Conservation (phyloP, 305 asterid genomes). For the Fraxinus platypoda region DNA sequence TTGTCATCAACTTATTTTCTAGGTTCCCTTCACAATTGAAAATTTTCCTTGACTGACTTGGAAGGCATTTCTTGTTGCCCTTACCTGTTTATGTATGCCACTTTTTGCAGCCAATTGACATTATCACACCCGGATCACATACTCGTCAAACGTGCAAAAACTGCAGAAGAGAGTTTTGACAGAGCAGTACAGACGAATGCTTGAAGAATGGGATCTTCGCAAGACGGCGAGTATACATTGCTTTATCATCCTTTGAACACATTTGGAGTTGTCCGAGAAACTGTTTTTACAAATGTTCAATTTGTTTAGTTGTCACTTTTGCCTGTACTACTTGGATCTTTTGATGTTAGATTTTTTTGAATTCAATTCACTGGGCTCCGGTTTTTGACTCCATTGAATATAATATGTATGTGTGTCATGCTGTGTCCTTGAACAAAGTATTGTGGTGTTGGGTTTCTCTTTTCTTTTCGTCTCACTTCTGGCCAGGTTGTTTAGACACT, state of each 20-base stretch:
- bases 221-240: not conserved
- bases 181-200: constrained; percentile 80
- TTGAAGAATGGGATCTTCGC: constrained; percentile 32
- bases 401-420: not conserved
- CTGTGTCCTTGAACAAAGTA: not conserved
- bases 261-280: not conserved
- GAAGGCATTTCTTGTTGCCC: not conserved
- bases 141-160: constrained; percentile 63
- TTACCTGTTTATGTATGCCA: not conserved
- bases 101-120: constrained; percentile 81
- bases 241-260: not conserved
- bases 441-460: not conserved
- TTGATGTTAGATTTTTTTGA: not conserved
- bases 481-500: not conserved
- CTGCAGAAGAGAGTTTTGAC: constrained; percentile 81
- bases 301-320: not conserved
- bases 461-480: not conserved
- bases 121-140: constrained; percentile 80
- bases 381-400: not conserved
- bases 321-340: not conserved
- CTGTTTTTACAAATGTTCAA: not conserved
- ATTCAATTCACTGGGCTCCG: not conserved
- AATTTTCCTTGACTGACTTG: not conserved
- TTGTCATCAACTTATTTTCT: not conserved
- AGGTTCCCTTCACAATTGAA: not conserved